Base-by-base conservation (phyloP, 2,329 filamentous ascomycete species). In the Aureobasidium sp. region DNA sequence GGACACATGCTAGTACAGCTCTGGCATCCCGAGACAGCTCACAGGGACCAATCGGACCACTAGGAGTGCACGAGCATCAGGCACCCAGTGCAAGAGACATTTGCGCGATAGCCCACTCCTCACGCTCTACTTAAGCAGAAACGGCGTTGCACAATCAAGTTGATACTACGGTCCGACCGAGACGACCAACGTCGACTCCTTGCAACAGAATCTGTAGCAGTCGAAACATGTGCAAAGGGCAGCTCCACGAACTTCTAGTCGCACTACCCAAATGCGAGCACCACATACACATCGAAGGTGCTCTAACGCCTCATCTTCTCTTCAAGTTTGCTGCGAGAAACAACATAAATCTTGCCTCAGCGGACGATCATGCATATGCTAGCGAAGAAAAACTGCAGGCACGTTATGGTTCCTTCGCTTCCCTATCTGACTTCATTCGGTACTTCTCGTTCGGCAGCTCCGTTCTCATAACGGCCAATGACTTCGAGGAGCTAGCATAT, bases 201-300 rank as follows among this genome's bases (percentile, higher is more conserved):
- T 47, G 41, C 27, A 17, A 31, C 56, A 39, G 44, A 11, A 9
- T 22, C 44, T 12, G n/a, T 15, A 31, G 20, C 34, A 39, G 39
- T 20, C 44, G 56, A 31, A 39, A 59, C 25, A 59, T 59, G 56
- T 59, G 56, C 56, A 59, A 31, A 20, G 34, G 25, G 34, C 9
- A 49, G 15, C n/a, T 62, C 4, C 48, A 53, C 15, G 41, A 52
- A 15, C 36, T 62, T 15, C 42, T 62, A 12, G 20, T 55, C 39
- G 36, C 41, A 34, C 14, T 62, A 22, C 53, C 61, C 6, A 62
- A 62, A 36, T 55, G 44, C 22, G 61, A 62, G 20, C 53, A 57
- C 22, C 61, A 62, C 27, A 36, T 62, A n/a, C 61, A 62, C 22
- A 55, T 62, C 3, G 61, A 62, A 27, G 61, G 61, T n/a, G 44